A percentile compares a stretch with the other conserved stretches of the same genome.
These are phyloP conservation scores for Schwanniomyces vanrijiae DNA, from an alignment of 805 yeast species.

Conservation along the genomic window DNA sequence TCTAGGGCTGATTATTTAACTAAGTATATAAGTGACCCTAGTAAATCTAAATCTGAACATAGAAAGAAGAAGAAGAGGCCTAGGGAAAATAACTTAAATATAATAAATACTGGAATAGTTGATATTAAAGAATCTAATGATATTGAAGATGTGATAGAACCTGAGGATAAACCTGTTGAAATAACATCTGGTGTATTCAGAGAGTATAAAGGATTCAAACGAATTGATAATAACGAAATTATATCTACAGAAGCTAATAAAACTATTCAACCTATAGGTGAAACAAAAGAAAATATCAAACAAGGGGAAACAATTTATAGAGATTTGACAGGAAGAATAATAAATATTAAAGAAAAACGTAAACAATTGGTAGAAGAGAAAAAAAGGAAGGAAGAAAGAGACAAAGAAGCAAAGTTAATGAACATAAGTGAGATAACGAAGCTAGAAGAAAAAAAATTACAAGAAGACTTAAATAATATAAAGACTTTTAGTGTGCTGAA, in stretches of 20 bases:
- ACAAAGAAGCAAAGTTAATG: constrained; percentile 21
- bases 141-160: constrained; percentile 2
- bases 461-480: constrained; percentile 23
- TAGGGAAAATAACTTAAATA: constrained; percentile 5
- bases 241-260: not conserved
- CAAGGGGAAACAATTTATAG: constrained; percentile 48
- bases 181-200: constrained; percentile 15
- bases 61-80: constrained; percentile 15
- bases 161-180: constrained; percentile 22
- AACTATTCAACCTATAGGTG: not conserved
- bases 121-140: constrained; percentile 2
- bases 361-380: constrained; percentile 16
- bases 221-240: constrained; percentile 31
- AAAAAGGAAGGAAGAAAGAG: constrained; percentile 17
- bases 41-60: not conserved
- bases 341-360: constrained; percentile 39
- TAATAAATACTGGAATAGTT: constrained; percentile 3
- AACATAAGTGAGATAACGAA: constrained; percentile 42
- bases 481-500: constrained; percentile 22
- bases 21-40: constrained; percentile 22
- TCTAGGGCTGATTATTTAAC: constrained; percentile 34
- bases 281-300: not conserved
- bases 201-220: constrained; percentile 31
- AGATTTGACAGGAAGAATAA: constrained; percentile 58
- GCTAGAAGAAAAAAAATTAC: constrained; percentile 34